These are phyloP conservation scores for Arachis stenosperma DNA, from an alignment of 306 rosid species.

Conservation along the genomic window DNA sequence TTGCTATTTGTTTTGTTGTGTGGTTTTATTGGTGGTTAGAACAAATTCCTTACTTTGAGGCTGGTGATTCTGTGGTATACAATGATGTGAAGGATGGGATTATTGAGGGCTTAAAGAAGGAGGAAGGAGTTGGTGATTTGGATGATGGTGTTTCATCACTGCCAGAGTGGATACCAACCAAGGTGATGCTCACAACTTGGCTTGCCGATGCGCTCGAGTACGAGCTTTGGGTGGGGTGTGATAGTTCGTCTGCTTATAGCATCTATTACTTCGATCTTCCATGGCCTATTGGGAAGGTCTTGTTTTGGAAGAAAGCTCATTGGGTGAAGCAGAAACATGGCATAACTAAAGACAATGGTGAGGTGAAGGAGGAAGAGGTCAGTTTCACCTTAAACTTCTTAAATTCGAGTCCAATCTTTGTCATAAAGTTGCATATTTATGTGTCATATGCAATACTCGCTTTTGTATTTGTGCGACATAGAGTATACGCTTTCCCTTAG, in stretches of 20 bases:
- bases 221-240: slow-evolving; percentile 82
- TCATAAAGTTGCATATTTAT: too few species aligned
- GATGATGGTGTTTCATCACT: slow-evolving; percentile 55
- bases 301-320: slow-evolving; percentile 58
- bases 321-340: slow-evolving; percentile 62
- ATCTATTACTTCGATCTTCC: slow-evolving; percentile 77
- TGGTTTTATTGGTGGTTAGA: slow-evolving; percentile 48
- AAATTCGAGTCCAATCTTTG: too few species aligned
- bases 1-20: slow-evolving; percentile 1
- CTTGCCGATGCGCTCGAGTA: slow-evolving; percentile 74
- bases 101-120: slow-evolving; percentile 61
- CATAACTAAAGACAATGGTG: slow-evolving; percentile 59
- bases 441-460: too few species aligned
- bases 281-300: slow-evolving; percentile 75
- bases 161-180: slow-evolving; percentile 71
- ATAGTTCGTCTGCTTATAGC: slow-evolving; percentile 51
- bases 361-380: slow-evolving; percentile 70
- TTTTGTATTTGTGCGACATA: not conserved
- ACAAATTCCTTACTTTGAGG: slow-evolving; percentile 78
- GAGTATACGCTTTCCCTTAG: slow-evolving; percentile 12
- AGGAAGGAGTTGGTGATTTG: slow-evolving; percentile 54
- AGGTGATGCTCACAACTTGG: slow-evolving; percentile 76
- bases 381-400: slow-evolving; percentile 23
- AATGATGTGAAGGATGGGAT: slow-evolving; percentile 78
- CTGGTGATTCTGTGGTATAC: slow-evolving; percentile 71